phyloP scores from a whole-genome alignment of 345 rosid genomes.

The Tarenaya hassleriana region DNA sequence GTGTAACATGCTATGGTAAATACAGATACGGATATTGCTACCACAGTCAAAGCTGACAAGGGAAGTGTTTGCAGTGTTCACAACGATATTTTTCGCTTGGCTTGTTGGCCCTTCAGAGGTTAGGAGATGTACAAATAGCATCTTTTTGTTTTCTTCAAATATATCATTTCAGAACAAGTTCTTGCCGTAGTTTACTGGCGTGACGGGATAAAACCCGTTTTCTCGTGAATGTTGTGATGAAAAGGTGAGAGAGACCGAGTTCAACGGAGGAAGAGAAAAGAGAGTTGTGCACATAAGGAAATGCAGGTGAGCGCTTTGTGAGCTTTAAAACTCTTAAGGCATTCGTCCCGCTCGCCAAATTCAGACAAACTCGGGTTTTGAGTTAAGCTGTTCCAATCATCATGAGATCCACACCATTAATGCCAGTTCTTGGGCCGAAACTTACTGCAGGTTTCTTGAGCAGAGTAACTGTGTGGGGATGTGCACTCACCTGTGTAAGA shows the following conservation, averaged over 20 bases:
- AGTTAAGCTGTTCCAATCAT: constrained; percentile 34
- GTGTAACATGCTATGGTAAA: not conserved
- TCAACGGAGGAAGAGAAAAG: constrained; percentile 67
- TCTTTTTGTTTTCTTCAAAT: not conserved
- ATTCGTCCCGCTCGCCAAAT: constrained; percentile 36
- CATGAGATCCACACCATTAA: not conserved
- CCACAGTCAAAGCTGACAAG: constrained; percentile 60
- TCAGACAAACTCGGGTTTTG: constrained; percentile 25
- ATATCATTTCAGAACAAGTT: not conserved
- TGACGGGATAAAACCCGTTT: not conserved
- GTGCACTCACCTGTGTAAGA: constrained; percentile 87
- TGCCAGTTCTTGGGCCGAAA: constrained; percentile 5
- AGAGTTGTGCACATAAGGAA: constrained; percentile 73
- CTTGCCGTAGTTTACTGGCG: too few species aligned
- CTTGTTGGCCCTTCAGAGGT: constrained; percentile 85
- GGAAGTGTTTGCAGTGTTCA: constrained; percentile 75
- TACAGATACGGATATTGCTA: constrained; percentile 52
- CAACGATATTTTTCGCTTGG: constrained; percentile 80
- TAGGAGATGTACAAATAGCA: not conserved
- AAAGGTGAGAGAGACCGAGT: constrained; percentile 72
- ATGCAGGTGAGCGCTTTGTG: constrained; percentile 60
- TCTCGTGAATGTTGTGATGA: not conserved
- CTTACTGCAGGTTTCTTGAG: constrained; percentile 65
- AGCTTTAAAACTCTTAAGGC: constrained; percentile 18
- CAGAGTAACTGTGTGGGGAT: constrained; percentile 78